Evolutionary conservation across 371 early-diverging fungal genomes (phyloP), one percentile per base, ranked within the genome.

Genomic region (Lichtheimia hyalospora): DNA sequence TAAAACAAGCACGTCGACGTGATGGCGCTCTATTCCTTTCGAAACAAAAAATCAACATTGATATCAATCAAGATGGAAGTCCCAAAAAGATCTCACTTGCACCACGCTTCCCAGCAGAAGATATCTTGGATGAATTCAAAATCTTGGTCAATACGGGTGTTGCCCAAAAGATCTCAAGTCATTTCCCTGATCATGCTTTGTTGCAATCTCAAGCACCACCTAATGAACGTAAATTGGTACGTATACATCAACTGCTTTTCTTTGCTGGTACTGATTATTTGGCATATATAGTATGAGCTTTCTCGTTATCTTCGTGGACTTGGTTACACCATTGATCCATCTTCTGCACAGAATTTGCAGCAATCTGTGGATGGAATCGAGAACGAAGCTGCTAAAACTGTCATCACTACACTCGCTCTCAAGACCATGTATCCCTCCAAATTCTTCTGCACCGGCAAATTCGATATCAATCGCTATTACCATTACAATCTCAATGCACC

Each of bases 61-160:
- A 57, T 4, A 57, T 67, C 52, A 53, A 57, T 53, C 58, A 59
- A 49, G 49, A 66, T 13, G 62, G 57, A 15, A 15, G 41, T 13
- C 87, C 96, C 34, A 46, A 81, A 46, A 58, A 75, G 60, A 72
- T 87, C 57, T 69, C 89, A 14, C 72, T 87, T 50, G 83, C 87
- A 55, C 59, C 87, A 27, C 89, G 92, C 70, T 90, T 94, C 49
- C 89, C 95, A 12, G 93, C 97, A 66, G 85, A 89, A 6, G 88
- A 92, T 61, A 84, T 99, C 5, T 84, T 99, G 23, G 93, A 95
- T 64, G 99, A 99, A 69, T 93, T 96, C 67, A 96, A 93, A 92
- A 73, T 97, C 14, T 72, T 98, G 15, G 97, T 96, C 21, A 97
- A 99, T 70, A 90, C 90, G 15, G 82, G 85, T 24, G 96, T 97